Conservation (phyloP, 75 land plant species). For the Pinus albicaulis region DNA sequence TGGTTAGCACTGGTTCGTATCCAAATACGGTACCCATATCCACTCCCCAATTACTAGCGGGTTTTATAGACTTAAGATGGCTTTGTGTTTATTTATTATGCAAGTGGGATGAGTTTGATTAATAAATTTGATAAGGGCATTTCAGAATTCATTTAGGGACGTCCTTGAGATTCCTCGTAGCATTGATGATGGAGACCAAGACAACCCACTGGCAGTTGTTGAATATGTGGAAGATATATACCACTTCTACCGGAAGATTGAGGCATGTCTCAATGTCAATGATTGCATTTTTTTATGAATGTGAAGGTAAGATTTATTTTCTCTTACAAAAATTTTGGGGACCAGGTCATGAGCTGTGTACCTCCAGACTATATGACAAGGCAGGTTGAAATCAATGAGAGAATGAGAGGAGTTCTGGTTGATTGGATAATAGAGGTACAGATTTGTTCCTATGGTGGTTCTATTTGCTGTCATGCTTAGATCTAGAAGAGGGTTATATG, state of each 20-base stretch:
- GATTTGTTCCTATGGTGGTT: neutral
- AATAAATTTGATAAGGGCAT: neutral
- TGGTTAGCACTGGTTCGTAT: neutral
- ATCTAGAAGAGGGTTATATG: neutral
- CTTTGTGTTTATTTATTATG: neutral
- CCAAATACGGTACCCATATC: too few relatives aligned
- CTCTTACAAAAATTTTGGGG: neutral
- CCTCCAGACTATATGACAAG: slow-evolving; percentile 67
- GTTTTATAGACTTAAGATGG: neutral
- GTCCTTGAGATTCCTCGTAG: slow-evolving; percentile 31
- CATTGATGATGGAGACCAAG: slow-evolving; percentile 73
- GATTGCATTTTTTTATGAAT: neutral
- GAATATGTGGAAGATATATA: slow-evolving; percentile 96
- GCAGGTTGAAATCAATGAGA: slow-evolving; percentile 73
- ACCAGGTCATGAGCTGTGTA: slow-evolving; percentile 43
- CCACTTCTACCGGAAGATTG: slow-evolving; percentile 66
- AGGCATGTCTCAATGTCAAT: slow-evolving; percentile 27
- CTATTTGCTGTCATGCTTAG: neutral
- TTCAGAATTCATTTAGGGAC: slow-evolving; percentile 60
- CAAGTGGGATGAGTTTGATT: neutral
- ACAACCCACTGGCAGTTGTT: slow-evolving; percentile 75
- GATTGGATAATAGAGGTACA: slow-evolving; percentile 85
- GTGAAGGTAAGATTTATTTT: neutral
- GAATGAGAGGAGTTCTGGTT: slow-evolving; percentile 81
- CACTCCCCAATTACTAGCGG: neutral